Conservation (phyloP, 2,329 filamentous ascomycete species). For the Trichoderma sp. region DNA sequence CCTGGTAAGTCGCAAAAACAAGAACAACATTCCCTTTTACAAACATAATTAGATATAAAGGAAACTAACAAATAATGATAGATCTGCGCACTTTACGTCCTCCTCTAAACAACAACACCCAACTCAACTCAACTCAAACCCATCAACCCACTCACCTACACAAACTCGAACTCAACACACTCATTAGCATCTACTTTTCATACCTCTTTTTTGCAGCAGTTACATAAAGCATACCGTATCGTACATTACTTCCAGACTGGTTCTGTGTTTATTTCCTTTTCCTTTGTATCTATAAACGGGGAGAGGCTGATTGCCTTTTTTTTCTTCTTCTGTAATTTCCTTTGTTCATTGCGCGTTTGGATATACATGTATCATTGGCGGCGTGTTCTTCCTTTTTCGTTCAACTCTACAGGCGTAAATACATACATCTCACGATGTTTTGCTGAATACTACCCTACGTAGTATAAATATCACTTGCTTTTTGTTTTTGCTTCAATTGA, state of each 20-base stretch:
- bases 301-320: not conserved
- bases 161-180: not conserved
- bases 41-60: no score
- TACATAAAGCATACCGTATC: conserved; percentile 1
- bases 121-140: not conserved
- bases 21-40: no score
- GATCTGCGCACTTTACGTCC: conserved; percentile 56
- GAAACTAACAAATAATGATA: conserved; percentile 24
- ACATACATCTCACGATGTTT: conserved; percentile 7
- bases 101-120: conserved; percentile 37
- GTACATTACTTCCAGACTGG: conserved; percentile 3
- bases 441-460: not conserved
- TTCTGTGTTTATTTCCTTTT: not conserved
- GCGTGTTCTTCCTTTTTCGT: not conserved
- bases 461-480: not conserved
- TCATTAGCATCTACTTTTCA: not conserved
- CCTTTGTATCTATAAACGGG: not conserved
- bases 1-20: conserved; percentile 55
- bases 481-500: not conserved
- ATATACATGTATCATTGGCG: not conserved
- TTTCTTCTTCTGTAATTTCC: not conserved
- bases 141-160: not conserved
- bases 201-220: not conserved
- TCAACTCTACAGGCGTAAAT: not conserved
- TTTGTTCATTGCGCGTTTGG: not conserved